These are phyloP conservation scores for Neophaeococcomyces aloes DNA, from an alignment of 2,329 filamentous ascomycete species.

Conservation along the genomic window DNA sequence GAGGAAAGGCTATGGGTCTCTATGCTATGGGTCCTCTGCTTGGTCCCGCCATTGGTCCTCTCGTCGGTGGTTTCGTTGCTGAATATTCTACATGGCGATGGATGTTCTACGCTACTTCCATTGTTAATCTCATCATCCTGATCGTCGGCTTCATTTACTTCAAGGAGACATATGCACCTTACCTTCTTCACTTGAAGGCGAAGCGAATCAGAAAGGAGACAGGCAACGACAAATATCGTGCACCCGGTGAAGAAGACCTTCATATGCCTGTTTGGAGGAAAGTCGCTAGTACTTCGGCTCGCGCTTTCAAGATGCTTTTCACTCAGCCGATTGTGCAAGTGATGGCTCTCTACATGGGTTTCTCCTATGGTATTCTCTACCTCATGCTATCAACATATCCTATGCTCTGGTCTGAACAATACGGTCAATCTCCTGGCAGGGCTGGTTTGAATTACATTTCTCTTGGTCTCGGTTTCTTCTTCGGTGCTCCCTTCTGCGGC, in stretches of 20 bases:
- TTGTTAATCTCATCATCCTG: conserved; percentile 49
- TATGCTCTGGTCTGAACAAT: conserved; percentile 42
- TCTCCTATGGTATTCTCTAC: conserved; percentile 50
- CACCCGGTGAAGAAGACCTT: conserved; percentile 23
- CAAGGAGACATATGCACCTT: conserved; percentile 52
- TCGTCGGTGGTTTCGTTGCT: conserved; percentile 52
- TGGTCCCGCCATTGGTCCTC: conserved; percentile 43
- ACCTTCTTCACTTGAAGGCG: conserved; percentile 48
- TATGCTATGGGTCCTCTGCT: conserved; percentile 23
- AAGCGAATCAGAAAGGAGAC: conserved; percentile 31
- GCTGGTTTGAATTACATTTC: conserved; percentile 52
- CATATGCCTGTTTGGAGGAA: conserved; percentile 22
- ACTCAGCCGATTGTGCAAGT: conserved; percentile 51
- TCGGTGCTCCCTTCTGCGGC: conserved; percentile 39
- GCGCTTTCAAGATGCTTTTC: conserved; percentile 44
- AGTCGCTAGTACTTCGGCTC: conserved; percentile 32
- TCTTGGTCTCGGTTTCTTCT: conserved; percentile 48
- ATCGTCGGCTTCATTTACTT: conserved; percentile 46
- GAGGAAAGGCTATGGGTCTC: conserved; percentile 22
- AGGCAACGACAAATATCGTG: conserved; percentile 23
- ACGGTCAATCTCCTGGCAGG: conserved; percentile 42
- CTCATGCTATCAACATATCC: conserved; percentile 53
- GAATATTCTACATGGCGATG: conserved; percentile 27
- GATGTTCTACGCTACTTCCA: conserved; percentile 45
- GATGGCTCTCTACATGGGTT: conserved; percentile 42